Conservation (phyloP, 805 yeast genomes). For the Deakozyma indianensis region DNA sequence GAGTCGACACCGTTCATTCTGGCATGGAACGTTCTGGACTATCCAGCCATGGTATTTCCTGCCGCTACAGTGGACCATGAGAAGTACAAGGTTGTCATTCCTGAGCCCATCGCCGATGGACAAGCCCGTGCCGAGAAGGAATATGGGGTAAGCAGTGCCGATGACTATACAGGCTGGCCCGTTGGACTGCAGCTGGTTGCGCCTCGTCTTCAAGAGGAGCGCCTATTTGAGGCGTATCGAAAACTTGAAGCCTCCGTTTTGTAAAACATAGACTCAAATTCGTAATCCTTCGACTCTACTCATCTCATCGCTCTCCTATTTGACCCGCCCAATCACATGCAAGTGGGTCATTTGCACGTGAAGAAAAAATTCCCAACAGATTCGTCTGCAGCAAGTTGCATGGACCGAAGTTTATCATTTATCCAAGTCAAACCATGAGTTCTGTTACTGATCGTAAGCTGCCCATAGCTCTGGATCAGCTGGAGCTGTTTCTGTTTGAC, state of each 20-base stretch:
- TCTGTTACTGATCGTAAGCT: too few species aligned
- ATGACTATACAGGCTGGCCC: not conserved
- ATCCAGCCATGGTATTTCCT: constrained; percentile 11
- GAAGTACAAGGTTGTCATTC: constrained; percentile 4
- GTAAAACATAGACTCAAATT: too few species aligned
- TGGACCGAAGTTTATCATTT: too few species aligned
- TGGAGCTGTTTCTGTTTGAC: not conserved
- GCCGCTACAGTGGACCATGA: constrained; percentile 7
- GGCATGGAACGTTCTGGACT: constrained; percentile 12
- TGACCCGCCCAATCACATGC: too few species aligned
- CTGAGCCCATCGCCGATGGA: not conserved
- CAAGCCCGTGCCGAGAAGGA: not conserved
- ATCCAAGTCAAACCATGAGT: too few species aligned
- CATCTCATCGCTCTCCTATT: too few species aligned
- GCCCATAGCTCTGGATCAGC: not conserved
- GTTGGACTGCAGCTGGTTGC: not conserved
- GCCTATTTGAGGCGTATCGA: not conserved
- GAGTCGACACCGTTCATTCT: constrained; percentile 7
- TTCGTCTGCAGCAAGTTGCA: too few species aligned
- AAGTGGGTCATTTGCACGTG: too few species aligned
- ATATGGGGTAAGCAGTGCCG: not conserved
- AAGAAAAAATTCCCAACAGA: too few species aligned
- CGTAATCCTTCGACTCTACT: too few species aligned
- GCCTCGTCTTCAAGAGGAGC: not conserved
- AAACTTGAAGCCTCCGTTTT: not conserved